A percentile compares a stretch with the other conserved stretches of the same genome.
These are phyloP conservation scores for Acanthamoeba triangularis DNA, from an alignment of 208 protist genomes.

Conservation along the genomic window DNA sequence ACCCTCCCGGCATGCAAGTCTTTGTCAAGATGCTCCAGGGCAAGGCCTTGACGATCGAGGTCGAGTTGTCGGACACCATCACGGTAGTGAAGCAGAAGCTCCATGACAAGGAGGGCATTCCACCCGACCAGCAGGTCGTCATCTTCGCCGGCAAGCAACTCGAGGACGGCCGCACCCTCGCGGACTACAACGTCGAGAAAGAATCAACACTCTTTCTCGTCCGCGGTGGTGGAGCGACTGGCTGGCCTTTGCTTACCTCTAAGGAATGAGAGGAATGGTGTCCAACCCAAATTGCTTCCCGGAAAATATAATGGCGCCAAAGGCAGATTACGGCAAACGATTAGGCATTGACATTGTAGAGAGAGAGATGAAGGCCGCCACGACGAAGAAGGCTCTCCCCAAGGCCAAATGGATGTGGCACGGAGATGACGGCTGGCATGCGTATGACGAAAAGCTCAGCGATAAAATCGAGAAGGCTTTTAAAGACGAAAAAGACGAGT, in stretches of 20 bases:
- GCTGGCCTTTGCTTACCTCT: too few relatives aligned
- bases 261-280: too few relatives aligned
- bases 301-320: too few relatives aligned
- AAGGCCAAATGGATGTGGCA: constrained; percentile 69
- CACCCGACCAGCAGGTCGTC: constrained; percentile 88
- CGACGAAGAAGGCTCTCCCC: neutral
- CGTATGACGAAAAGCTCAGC: constrained; percentile 35
- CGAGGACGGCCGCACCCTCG: too few relatives aligned
- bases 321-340: too few relatives aligned
- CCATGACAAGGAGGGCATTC: constrained; percentile 96
- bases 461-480: constrained; percentile 44
- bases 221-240: too few relatives aligned
- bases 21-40: neutral
- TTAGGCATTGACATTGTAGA: too few relatives aligned
- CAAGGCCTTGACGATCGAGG: constrained; percentile 89
- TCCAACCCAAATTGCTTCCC: too few relatives aligned
- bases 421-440: constrained; percentile 67
- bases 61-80: constrained; percentile 88
- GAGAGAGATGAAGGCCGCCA: neutral
- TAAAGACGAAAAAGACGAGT: constrained; percentile 14
- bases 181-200: constrained; percentile 97
- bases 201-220: constrained; percentile 90
- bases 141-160: constrained; percentile 5
- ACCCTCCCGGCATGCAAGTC: constrained; percentile 82
- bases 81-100: constrained; percentile 95